phyloP scores from a whole-genome alignment of 163 green algal species.

The Trebouxiophyceae sp. region DNA sequence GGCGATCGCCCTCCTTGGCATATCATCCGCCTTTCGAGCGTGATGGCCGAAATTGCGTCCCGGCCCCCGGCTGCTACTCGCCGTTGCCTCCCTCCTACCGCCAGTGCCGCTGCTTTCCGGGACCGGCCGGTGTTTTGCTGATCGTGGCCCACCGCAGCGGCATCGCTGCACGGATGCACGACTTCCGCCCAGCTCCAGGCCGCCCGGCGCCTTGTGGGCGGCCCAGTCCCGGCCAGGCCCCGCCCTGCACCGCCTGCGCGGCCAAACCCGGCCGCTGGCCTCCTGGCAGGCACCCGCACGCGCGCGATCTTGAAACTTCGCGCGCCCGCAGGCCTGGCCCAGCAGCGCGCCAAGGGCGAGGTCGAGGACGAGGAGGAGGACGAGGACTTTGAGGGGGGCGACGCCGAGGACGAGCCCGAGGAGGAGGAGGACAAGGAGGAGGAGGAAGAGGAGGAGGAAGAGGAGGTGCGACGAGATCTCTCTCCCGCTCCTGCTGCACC shows the following conservation, averaged over 20 bases:
- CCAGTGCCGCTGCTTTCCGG: no score
- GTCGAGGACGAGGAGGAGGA: conserved; percentile 43
- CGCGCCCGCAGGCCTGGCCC: conserved; percentile 19
- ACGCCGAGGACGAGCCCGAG: conserved; percentile 27
- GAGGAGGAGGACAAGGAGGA: conserved; percentile 23
- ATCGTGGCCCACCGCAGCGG: no score
- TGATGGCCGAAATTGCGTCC: no score
- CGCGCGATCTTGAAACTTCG: neutral
- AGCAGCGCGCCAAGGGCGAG: conserved; percentile 14
- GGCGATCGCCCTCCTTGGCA: no score
- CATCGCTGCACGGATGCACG: no score
- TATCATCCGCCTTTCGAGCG: no score
- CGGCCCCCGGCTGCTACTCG: no score
- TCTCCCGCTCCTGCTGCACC: no score
- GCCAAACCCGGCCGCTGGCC: neutral
- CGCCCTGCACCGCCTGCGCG: neutral
- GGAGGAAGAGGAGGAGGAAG: conserved; percentile 34
- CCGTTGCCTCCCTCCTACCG: no score
- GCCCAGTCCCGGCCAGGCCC: neutral
- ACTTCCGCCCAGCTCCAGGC: neutral
- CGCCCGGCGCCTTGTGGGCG: neutral
- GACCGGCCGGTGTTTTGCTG: no score
- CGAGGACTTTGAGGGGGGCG: conserved; percentile 63
- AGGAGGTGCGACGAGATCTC: no score
- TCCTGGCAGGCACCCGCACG: neutral